Base-by-base conservation (phyloP, 768 basidiomycete species). In the Tephrocybe rancida region DNA sequence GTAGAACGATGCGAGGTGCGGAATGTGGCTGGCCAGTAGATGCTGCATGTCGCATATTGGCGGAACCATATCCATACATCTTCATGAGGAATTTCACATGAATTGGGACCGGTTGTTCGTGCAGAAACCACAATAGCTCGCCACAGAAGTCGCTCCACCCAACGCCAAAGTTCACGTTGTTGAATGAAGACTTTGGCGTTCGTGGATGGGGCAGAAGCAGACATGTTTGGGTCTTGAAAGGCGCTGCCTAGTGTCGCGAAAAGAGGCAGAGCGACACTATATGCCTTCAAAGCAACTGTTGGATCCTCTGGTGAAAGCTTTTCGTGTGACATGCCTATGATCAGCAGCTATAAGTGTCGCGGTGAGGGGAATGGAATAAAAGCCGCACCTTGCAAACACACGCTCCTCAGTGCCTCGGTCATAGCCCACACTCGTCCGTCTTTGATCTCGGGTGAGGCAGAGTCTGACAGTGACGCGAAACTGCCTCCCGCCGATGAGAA, bases 141-240 rank as follows among this genome's bases (percentile, higher is more conserved):
- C 75, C 90, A 89, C n/a, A 95, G 73, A 21, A 92, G 76, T 18
- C 85, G 79, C 61, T 96, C 92, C 2, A 83, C 76, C 90, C 91
- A 95, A 45, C 93, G 79, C 81, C 92, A 94, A 9, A 95, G 76
- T 62, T 98, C 95, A 6, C 88, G 87, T 50, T 89, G 85, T 42
- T 79, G 79, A 3, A 72, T 65, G 61, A 93, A 93, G 4, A 47
- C 26, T 43, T 44, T 59, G 29, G 44, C 4, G 27, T 50, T 52
- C 8, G 85, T 76, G 2, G 80, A 70, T 39, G 77, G 77, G 50
- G 76, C 77, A n/a, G 62, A 56, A 69, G 26, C 64, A 52, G 48
- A 64, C 46, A 59, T 59, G 13, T 69, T 58, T 51, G 58, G 45
- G 60, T 63, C 24, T 63, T 66, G 52, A 3, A 54, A 47, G n/a